Percentiles rank a stretch among this genome's conserved stretches.
Conservation (phyloP, 2,329 filamentous ascomycete genomes). For the Aspergillus sp. region DNA sequence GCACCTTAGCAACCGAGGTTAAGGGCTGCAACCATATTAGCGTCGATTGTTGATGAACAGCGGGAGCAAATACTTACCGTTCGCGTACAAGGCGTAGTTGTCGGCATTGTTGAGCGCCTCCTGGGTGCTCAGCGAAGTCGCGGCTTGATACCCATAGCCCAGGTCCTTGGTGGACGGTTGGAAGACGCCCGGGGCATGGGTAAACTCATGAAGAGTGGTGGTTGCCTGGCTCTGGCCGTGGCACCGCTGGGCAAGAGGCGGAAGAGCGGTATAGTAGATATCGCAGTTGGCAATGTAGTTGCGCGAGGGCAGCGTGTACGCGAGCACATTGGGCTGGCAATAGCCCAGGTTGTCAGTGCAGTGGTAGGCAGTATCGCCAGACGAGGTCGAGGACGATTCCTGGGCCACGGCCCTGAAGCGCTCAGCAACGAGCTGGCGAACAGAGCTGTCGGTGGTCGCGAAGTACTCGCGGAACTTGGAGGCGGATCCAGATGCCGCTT, state of each 20-base stretch:
- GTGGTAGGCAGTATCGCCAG: conserved; percentile 45
- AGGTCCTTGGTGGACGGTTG: conserved; percentile 51
- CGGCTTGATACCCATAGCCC: conserved; percentile 48
- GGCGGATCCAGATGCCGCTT: conserved; percentile 39
- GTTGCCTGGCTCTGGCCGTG: conserved; percentile 58
- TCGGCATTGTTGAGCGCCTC: conserved; percentile 57
- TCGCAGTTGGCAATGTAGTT: conserved; percentile 55
- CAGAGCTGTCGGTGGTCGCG: conserved; percentile 44
- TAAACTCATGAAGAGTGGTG: conserved; percentile 57
- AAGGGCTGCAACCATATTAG: conserved; percentile 3
- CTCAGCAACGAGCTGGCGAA: conserved; percentile 42
- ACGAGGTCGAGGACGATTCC: conserved; percentile 46
- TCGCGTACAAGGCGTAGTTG: conserved; percentile 47
- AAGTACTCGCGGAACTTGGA: conserved; percentile 45
- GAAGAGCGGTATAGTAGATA: conserved; percentile 45
- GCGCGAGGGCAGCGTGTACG: conserved; percentile 49
- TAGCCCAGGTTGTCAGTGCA: conserved; percentile 49
- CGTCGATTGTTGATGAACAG: not conserved
- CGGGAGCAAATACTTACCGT: conserved; percentile 24
- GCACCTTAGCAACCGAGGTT: conserved; percentile 8
- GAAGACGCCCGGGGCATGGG: conserved; percentile 48
- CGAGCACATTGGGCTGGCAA: conserved; percentile 46
- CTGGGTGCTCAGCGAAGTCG: conserved; percentile 35
- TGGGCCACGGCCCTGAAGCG: conserved; percentile 44
- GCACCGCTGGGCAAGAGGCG: conserved; percentile 43